phyloP scores from a whole-genome alignment of 805 yeast species.

The Tetrapisispora iriomotensis region DNA sequence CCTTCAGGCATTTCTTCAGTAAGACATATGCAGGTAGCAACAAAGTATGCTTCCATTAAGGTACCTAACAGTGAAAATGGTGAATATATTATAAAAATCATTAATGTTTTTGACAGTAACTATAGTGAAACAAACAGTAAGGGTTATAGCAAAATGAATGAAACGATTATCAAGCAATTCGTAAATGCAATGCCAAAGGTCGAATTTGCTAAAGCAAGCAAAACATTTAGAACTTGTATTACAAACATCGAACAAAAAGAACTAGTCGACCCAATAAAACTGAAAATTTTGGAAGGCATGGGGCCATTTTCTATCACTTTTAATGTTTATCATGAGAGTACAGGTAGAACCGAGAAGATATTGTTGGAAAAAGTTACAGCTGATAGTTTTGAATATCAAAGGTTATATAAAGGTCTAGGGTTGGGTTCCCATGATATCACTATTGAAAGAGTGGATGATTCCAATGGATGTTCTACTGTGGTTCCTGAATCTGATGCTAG shows the following conservation, averaged over 20 bases:
- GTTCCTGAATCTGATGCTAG: conserved; percentile 33
- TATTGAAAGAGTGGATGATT: conserved; percentile 51
- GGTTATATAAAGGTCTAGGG: conserved; percentile 41
- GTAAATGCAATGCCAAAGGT: conserved; percentile 59
- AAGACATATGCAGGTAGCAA: conserved; percentile 40
- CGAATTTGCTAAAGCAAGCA: conserved; percentile 38
- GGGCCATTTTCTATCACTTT: conserved; percentile 55
- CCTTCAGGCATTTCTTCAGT: conserved; percentile 42
- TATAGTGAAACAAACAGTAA: conserved; percentile 38
- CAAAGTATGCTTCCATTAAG: conserved; percentile 40
- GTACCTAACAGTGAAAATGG: conserved; percentile 45
- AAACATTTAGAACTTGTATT: conserved; percentile 42
- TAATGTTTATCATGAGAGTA: conserved; percentile 48
- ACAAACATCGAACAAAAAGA: conserved; percentile 29
- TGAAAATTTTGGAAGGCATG: conserved; percentile 43
- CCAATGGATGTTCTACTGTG: conserved; percentile 54
- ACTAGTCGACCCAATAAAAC: conserved; percentile 40
- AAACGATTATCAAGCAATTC: conserved; percentile 37
- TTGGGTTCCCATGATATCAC: conserved; percentile 65
- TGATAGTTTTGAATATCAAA: conserved; percentile 30
- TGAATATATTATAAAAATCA: conserved; percentile 48
- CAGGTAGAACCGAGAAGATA: conserved; percentile 42
- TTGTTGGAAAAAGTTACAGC: conserved; percentile 36
- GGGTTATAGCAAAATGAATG: conserved; percentile 12
- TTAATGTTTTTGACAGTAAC: conserved; percentile 53